These are phyloP conservation scores for Podospora fimiseda DNA, from an alignment of 495 filamentous ascomycete genomes.

Conservation along the genomic window DNA sequence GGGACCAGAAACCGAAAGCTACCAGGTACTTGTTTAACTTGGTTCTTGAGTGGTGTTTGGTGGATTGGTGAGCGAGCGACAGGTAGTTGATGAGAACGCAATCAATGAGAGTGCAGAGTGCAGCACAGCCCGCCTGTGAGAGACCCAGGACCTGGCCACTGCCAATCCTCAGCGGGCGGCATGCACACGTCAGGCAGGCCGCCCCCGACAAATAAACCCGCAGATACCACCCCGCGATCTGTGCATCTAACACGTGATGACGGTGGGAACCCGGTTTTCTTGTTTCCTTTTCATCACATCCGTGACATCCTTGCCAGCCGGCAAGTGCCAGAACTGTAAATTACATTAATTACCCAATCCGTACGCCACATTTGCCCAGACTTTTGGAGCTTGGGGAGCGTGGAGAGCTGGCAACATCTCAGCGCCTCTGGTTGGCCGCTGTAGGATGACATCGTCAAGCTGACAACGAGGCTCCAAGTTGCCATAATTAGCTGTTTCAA, in stretches of 20 bases:
- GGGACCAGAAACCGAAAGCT: background rate
- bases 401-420: slow-evolving; percentile 14
- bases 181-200: slow-evolving; percentile 25
- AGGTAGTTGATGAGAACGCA: slow-evolving; percentile 17
- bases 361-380: background rate
- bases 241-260: slow-evolving; percentile 22
- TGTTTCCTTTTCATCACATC: background rate
- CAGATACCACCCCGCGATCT: slow-evolving; percentile 13
- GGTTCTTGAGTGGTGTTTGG: background rate
- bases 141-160: slow-evolving; percentile 9
- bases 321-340: slow-evolving; percentile 1
- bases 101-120: slow-evolving; percentile 2
- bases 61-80: slow-evolving; percentile 3
- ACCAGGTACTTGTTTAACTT: background rate
- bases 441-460: slow-evolving; percentile 9
- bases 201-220: slow-evolving; percentile 2
- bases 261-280: slow-evolving; percentile 3
- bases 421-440: slow-evolving; percentile 11
- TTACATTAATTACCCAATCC: background rate
- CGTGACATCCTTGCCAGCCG: slow-evolving; percentile 7
- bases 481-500: background rate
- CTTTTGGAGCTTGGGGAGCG: background rate
- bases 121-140: background rate
- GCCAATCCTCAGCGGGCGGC: slow-evolving; percentile 12
- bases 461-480: background rate